Evolutionary conservation across 352 stramenopile species (phyloP), one percentile per base, ranked within the genome.

Genomic region (Pythium aphanidermatum): DNA sequence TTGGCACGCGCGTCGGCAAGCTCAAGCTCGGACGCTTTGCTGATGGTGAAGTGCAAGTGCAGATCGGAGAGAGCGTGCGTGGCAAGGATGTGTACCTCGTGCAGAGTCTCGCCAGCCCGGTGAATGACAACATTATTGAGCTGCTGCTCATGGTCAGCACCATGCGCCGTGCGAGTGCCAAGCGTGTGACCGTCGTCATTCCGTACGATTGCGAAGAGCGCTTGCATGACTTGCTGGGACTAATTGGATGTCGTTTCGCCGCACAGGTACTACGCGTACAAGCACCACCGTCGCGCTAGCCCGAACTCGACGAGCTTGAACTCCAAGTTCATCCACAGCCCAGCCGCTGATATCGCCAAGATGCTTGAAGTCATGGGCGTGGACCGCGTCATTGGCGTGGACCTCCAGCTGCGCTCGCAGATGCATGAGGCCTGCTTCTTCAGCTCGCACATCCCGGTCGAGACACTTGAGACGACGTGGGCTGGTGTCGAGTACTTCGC

Each of bases 111-210:
- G 76, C 83, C 27, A 87, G 70, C 38, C 92, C 92, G 12, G 89
- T 97, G 39, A 97, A 97, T 55, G 92, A 98, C 56, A 95, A 95
- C 63, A 81, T 98, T 38, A 96, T 98, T 42, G 92, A 98, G 65
- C 65, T 98, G 51, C 60, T 98, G 50, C 74, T 98, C 26, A 97
- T 97, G 85, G 83, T 97, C 35, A 96, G 85, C 55, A 95, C 89
- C 29, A 92, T 96, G 72, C 83, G 89, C 31, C 79, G 92, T 45
- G 90, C 92, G 8, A 96, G 83, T 36, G 92, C 92, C 51, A 97
- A 97, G 76, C 83, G 89, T 46, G 86, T 98, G 48, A 97, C 90
- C 10, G 85, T 94, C 26, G 90, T 98, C 35, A 87, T 98, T 20
- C 92, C 92, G 60, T 97, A 72, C n/a, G n/a, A n/a, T n/a, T n/a